A percentile compares a stretch with the other conserved stretches of the same genome.
Evolutionary conservation across 169 alveolate genomes (phyloP).

Genomic region (Eimeria sp.): DNA sequence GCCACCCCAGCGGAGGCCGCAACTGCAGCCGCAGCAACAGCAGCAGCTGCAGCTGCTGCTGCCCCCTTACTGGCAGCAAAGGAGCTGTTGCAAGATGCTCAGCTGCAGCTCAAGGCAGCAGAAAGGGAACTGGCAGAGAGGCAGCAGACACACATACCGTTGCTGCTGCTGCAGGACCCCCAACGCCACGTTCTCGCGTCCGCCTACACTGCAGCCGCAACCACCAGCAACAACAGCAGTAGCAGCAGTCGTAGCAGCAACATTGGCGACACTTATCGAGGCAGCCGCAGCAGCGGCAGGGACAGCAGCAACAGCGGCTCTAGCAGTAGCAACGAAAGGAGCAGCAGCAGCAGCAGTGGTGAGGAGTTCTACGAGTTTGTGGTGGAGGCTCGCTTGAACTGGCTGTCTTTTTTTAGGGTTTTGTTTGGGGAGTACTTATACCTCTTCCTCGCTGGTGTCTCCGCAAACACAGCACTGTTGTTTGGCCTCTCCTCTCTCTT

Average conservation of each 20-base stretch:
- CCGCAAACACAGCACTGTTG: constrained; percentile 15
- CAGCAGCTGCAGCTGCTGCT: neutral
- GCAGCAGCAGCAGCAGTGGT: constrained; percentile 54
- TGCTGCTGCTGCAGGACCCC: constrained; percentile 60
- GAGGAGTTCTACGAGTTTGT: constrained; percentile 31
- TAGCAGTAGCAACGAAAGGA: neutral
- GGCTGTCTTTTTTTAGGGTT: constrained; percentile 5
- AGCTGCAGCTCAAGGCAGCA: constrained; percentile 25
- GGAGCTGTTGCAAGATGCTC: constrained; percentile 21
- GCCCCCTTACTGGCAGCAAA: constrained; percentile 14
- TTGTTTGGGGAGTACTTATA: neutral
- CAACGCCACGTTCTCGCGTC: constrained; percentile 27
- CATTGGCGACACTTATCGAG: neutral
- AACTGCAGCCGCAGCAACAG: constrained; percentile 1
- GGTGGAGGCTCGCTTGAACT: constrained; percentile 21
- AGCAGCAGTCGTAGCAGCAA: neutral
- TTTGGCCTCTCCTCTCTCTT: neutral
- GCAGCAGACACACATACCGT: constrained; percentile 53
- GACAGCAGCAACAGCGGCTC: neutral
- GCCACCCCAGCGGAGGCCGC: neutral
- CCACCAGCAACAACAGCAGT: neutral
- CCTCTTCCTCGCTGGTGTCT: neutral
- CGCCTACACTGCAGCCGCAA: constrained; percentile 2
- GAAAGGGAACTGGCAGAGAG: constrained; percentile 1
- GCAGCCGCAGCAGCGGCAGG: neutral